phyloP scores from a whole-genome alignment of 768 basidiomycete genomes.

The Serendipita sp. region DNA sequence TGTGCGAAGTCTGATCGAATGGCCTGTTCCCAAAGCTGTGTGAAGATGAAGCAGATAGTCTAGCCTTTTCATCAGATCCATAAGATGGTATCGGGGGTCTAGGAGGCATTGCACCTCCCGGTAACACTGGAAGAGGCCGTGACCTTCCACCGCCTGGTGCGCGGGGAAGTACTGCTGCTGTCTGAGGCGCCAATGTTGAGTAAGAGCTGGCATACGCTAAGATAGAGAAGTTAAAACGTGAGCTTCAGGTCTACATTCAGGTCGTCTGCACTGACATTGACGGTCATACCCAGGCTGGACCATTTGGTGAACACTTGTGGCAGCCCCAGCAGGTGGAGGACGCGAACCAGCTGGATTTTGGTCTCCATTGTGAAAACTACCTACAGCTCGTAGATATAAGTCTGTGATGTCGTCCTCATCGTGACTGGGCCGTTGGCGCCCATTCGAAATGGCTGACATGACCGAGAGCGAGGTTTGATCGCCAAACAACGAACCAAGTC shows the following conservation, averaged over 20 bases:
- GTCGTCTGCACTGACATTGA: not conserved
- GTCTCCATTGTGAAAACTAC: not conserved
- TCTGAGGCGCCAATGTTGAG: not conserved
- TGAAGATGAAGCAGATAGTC: not conserved
- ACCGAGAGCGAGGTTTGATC: too few species aligned
- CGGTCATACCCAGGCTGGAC: not conserved
- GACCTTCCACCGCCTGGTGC: not conserved
- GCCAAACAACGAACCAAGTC: too few species aligned
- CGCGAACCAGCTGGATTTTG: not conserved
- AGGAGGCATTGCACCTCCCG: conserved; percentile 1
- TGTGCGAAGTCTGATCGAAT: not conserved
- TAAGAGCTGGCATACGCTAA: not conserved
- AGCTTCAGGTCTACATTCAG: not conserved
- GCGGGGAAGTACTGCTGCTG: not conserved
- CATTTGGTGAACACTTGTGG: not conserved
- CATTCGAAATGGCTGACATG: not conserved
- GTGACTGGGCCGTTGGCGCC: not conserved
- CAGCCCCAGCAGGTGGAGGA: not conserved
- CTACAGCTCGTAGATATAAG: not conserved
- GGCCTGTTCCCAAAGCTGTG: too few species aligned
- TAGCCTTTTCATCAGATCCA: not conserved
- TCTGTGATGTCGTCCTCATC: not conserved
- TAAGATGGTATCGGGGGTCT: not conserved
- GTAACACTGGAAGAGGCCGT: not conserved
- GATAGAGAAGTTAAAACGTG: not conserved